Conservation (phyloP, 2,329 filamentous ascomycete species). For the Geosmithia morbida region DNA sequence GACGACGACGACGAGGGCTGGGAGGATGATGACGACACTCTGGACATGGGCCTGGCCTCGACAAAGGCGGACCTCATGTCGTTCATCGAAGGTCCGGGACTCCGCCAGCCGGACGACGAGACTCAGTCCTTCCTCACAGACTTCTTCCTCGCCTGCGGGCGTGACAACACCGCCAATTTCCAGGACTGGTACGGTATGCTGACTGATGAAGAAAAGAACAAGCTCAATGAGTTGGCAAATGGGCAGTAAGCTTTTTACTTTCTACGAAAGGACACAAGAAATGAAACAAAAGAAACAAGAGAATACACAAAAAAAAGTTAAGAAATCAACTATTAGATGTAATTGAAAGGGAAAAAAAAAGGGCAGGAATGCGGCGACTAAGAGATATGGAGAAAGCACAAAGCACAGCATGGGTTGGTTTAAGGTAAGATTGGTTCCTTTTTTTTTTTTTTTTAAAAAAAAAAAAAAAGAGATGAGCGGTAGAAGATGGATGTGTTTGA, state of each 20-base stretch:
- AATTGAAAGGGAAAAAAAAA: no score
- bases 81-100: constrained; percentile 44
- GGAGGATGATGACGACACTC: constrained; percentile 68
- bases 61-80: constrained; percentile 71
- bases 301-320: not conserved
- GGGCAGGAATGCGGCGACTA: no score
- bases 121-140: constrained; percentile 72
- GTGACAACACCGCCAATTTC: constrained; percentile 42
- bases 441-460: no score
- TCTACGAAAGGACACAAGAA: not conserved
- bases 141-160: constrained; percentile 55
- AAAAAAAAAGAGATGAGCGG: no score
- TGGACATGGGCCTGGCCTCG: constrained; percentile 60
- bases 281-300: not conserved
- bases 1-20: constrained; percentile 70
- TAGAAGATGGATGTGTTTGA: no score
- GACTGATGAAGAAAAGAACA: constrained; percentile 39
- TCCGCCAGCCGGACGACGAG: constrained; percentile 71
- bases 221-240: constrained; percentile 36
- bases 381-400: no score
- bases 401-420: no score
- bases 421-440: no score
- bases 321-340: no score
- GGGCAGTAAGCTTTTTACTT: not conserved
- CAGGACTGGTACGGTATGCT: constrained; percentile 41